Base-by-base conservation (phyloP, 768 basidiomycete species). In the Phanerodontia chrysosporium region DNA sequence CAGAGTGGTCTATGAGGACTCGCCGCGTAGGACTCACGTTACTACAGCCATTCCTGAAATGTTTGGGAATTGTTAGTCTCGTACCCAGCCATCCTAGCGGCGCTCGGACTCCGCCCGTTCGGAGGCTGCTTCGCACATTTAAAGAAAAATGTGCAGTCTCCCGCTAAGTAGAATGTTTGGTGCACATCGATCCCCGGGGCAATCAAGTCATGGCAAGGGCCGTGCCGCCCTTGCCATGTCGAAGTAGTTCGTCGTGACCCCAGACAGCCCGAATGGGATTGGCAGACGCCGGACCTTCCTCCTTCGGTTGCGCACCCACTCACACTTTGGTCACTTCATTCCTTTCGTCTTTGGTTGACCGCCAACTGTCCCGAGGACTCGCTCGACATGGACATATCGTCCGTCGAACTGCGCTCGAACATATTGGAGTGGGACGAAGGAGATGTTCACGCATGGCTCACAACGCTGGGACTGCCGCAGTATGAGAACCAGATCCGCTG, bases 401-500 rank as follows among this genome's bases (percentile, higher is more conserved):
- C 64, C 55, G 57, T 59, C 55, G 73, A 74, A 55, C 68, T 64
- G 51, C 65, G 48, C 49, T 45, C 64, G 4, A 61, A 44, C 54
- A 77, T 81, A 44, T 58, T 75, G 0, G 84, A 89, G 60, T 92
- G 90, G 90, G 83, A 84, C 69, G 89, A 90, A 72, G 70, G 77
- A 52, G 86, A 88, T 62, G 95, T 98, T 4, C 85, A 92, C 60
- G 72, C 73, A n/a, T 95, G 90, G 84, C 75, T 96, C 58, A 75
- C 81, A 22, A 78, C 76, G 30, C 78, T 96, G 45, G 95, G 95
- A 3, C 89, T 87, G 71, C 82, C 88, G 1, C 91, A 95, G 69
- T 97, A 97, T 70, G 88, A 93, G 71, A 74, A 74, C 42, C 85
- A 90, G 74, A 83, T 98, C 66, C 81, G 82, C 80, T 91, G 93